Evolutionary conservation across 352 stramenopile genomes (phyloP), one percentile per base, ranked within the genome.

Genomic region (Phytophthora foliorum): DNA sequence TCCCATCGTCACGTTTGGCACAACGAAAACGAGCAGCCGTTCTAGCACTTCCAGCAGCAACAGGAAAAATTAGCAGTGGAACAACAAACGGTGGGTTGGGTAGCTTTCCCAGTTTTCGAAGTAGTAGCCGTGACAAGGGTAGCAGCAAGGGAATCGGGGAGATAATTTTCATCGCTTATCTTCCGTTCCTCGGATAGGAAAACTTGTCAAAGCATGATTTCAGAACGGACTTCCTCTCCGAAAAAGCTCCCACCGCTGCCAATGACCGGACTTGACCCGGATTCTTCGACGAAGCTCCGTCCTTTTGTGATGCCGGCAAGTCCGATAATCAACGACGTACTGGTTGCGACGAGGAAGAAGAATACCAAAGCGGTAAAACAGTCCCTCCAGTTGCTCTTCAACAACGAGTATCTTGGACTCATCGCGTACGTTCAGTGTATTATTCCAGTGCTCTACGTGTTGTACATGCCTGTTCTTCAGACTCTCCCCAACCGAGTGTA

Each of bases 321-420:
- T 8, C 46, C 62, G 16, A 31, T 63, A 1, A 60, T 76, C 29
- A 50, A 25, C 17, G 44, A 67, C 11, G 53, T 57, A 4, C 29
- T 68, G 7, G 17, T 54, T 1, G 51, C 72, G 31, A 56, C 36
- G 1, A 25, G 59, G 10, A 67, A 39, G 45, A 56, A 74, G 39
- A 74, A 74, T 25, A 72, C 70, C 3, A 38, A 24, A 27, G 48
- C 58, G 2, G 55, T 80, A 11, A 65, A 77, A 11, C 57, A 80
- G 34, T 56, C 59, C 4, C 63, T 74, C 8, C 62, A 69, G 31
- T 25, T 81, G 29, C 65, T 81, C 11, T 81, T 81, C 46, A 58
- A 74, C 10, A 77, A 67, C 65, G 69, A 81, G 24, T 76, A 81
- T 53, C 55, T 81, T 16, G 64, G 53, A 4, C 49, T 75, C 2